Conservation (phyloP, 2,329 filamentous ascomycete genomes). For the Septoria petroselini region DNA sequence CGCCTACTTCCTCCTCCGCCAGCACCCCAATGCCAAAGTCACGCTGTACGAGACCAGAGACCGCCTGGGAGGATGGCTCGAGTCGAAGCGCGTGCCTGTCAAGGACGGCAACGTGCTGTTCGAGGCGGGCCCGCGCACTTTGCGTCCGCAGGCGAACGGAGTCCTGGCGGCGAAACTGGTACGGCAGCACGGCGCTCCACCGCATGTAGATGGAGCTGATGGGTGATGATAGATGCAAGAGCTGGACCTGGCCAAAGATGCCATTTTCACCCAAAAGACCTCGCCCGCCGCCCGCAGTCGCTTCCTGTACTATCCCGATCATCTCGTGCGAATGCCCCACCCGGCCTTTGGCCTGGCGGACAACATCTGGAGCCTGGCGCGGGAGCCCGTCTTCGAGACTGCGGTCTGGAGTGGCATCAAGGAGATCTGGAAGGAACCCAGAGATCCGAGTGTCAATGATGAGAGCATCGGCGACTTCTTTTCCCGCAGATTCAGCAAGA, state of each 20-base stretch:
- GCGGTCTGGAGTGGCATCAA: slow-evolving; percentile 38
- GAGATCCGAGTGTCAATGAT: slow-evolving; percentile 51
- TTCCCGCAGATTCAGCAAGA: slow-evolving; percentile 52
- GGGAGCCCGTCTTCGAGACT: slow-evolving; percentile 57
- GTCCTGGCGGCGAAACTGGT: slow-evolving; percentile 70
- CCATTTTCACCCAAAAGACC: slow-evolving; percentile 53
- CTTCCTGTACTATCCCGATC: slow-evolving; percentile 86
- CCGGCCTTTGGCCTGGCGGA: slow-evolving; percentile 38
- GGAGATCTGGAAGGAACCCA: slow-evolving; percentile 34
- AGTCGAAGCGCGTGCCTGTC: slow-evolving; percentile 62
- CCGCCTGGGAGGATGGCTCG: slow-evolving; percentile 79
- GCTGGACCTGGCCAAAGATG: slow-evolving; percentile 55
- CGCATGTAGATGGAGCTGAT: slow-evolving; percentile 24
- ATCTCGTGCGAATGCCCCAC: slow-evolving; percentile 63
- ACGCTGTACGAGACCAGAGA: slow-evolving; percentile 74
- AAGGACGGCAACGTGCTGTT: slow-evolving; percentile 66
- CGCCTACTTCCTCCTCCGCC: slow-evolving; percentile 71
- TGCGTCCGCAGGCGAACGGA: slow-evolving; percentile 61
- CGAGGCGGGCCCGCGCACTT: slow-evolving; percentile 77
- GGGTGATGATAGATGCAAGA: slow-evolving; percentile 52
- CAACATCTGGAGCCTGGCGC: slow-evolving; percentile 32
- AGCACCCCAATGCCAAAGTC: slow-evolving; percentile 66
- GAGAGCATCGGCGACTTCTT: slow-evolving; percentile 71
- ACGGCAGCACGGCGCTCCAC: slow-evolving; percentile 33
- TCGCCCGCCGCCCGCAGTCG: slow-evolving; percentile 60